Evolutionary conservation across 2,329 filamentous ascomycete species (phyloP).

Genomic region (Teratosphaeria viscida): DNA sequence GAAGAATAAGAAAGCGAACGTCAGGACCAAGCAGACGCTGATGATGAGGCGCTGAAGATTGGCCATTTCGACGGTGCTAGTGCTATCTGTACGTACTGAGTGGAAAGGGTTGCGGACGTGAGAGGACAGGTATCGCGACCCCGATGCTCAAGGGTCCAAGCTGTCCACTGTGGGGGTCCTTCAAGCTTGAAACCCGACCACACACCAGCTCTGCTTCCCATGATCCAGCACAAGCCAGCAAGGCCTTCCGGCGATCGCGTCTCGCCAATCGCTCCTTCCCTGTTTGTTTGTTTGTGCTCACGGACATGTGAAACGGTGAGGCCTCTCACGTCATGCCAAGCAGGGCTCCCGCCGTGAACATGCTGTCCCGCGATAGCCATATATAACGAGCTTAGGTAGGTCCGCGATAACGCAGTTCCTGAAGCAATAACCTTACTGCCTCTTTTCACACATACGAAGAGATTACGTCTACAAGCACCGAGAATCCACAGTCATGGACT

Average conservation of each 20-base stretch:
- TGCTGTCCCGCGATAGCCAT: not conserved
- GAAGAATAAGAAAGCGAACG: constrained; percentile 64
- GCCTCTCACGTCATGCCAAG: not conserved
- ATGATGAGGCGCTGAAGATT: constrained; percentile 60
- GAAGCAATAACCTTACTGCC: too few species aligned
- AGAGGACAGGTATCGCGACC: not conserved
- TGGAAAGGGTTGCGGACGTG: not conserved
- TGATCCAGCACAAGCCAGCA: not conserved
- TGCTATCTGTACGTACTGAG: constrained; percentile 10
- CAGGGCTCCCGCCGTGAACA: not conserved
- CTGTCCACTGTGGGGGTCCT: not conserved
- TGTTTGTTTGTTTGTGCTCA: not conserved
- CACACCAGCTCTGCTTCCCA: not conserved
- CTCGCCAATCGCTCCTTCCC: not conserved
- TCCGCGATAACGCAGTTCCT: not conserved
- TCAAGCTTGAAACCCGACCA: not conserved
- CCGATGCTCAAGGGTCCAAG: not conserved
- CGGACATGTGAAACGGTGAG: not conserved
- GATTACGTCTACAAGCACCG: not conserved
- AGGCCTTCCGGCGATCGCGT: not conserved
- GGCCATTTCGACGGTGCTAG: constrained; percentile 51
- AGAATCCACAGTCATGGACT: constrained; percentile 31
- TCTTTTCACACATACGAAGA: not conserved
- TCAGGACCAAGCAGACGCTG: constrained; percentile 65
- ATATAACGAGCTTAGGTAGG: not conserved